These are phyloP conservation scores for Colletotrichum somersetense DNA, from an alignment of 2,329 filamentous ascomycete species.

Conservation along the genomic window DNA sequence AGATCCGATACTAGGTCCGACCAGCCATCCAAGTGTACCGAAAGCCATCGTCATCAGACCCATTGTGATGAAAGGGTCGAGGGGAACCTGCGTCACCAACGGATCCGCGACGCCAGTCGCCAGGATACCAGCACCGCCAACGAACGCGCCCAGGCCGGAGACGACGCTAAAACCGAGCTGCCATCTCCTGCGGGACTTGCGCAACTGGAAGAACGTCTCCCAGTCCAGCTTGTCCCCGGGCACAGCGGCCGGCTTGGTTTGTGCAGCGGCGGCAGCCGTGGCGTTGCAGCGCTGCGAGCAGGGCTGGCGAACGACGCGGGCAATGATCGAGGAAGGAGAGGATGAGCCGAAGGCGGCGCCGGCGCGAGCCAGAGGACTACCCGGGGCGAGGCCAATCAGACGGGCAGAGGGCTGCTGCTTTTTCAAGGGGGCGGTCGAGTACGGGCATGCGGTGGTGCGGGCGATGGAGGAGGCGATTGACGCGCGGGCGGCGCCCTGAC, in stretches of 20 bases:
- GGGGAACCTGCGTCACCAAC: slow-evolving; percentile 77
- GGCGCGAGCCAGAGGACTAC: slow-evolving; percentile 34
- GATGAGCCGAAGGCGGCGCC: slow-evolving; percentile 38
- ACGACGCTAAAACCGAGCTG: slow-evolving; percentile 82
- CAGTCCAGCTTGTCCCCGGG: slow-evolving; percentile 72
- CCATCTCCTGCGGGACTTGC: slow-evolving; percentile 85
- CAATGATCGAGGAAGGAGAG: slow-evolving; percentile 43
- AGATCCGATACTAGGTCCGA: slow-evolving; percentile 86
- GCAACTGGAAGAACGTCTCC: slow-evolving; percentile 93
- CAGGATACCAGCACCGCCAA: slow-evolving; percentile 73
- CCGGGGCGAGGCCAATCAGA: slow-evolving; percentile 38
- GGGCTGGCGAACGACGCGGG: slow-evolving; percentile 42
- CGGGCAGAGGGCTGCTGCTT: slow-evolving; percentile 29
- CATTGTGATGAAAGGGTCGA: slow-evolving; percentile 89
- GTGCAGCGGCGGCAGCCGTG: slow-evolving; percentile 32
- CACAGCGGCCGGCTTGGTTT: slow-evolving; percentile 38
- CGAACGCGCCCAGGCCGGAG: slow-evolving; percentile 72
- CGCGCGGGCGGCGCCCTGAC: slow-evolving; percentile 43
- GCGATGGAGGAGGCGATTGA: slow-evolving; percentile 36
- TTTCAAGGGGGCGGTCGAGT: slow-evolving; percentile 45
- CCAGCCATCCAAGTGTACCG: slow-evolving; percentile 87
- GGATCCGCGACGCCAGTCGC: slow-evolving; percentile 79
- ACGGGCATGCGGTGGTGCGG: slow-evolving; percentile 45
- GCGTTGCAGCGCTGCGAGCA: slow-evolving; percentile 39
- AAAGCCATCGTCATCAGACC: slow-evolving; percentile 83